These are phyloP conservation scores for Phialophora chinensis DNA, from an alignment of 2,329 filamentous ascomycete genomes.

Conservation along the genomic window DNA sequence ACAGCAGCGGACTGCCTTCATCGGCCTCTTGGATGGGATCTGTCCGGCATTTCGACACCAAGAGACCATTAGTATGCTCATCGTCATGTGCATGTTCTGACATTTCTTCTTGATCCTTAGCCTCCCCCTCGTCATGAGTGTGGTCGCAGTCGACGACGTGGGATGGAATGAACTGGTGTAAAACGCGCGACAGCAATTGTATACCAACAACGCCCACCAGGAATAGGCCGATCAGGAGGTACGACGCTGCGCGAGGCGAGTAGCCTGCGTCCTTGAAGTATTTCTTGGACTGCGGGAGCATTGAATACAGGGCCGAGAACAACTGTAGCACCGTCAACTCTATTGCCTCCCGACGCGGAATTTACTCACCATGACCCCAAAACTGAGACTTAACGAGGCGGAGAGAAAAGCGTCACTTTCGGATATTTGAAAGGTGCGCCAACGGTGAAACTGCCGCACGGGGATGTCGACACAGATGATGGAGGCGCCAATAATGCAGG, in stretches of 20 bases:
- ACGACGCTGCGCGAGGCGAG: slow-evolving; percentile 67
- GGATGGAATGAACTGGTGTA: slow-evolving; percentile 57
- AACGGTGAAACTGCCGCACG: slow-evolving; percentile 73
- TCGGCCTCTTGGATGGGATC: slow-evolving; percentile 20
- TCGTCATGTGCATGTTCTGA: slow-evolving; percentile 39
- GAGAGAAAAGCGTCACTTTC: slow-evolving; percentile 89
- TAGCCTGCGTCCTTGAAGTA: slow-evolving; percentile 76
- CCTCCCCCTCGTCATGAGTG: slow-evolving; percentile 49
- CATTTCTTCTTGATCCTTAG: slow-evolving; percentile 38
- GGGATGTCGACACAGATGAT: slow-evolving; percentile 87
- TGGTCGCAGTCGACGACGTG: slow-evolving; percentile 56
- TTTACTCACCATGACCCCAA: slow-evolving; percentile 84
- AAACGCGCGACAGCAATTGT: slow-evolving; percentile 51
- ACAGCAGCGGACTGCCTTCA: slow-evolving; percentile 40
- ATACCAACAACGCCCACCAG: slow-evolving; percentile 56
- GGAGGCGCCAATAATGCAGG: slow-evolving; percentile 72
- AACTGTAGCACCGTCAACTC: slow-evolving; percentile 60
- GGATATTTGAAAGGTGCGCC: slow-evolving; percentile 81
- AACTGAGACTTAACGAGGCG: slow-evolving; percentile 86
- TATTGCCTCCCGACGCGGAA: background rate
- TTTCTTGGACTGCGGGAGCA: slow-evolving; percentile 83
- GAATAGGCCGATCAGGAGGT: slow-evolving; percentile 54
- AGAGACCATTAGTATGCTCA: slow-evolving; percentile 37
- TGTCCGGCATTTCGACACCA: slow-evolving; percentile 19
- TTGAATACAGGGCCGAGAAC: slow-evolving; percentile 89